These are phyloP conservation scores for Hemileccinum rubropunctum DNA, from an alignment of 768 basidiomycete species.

Conservation along the genomic window DNA sequence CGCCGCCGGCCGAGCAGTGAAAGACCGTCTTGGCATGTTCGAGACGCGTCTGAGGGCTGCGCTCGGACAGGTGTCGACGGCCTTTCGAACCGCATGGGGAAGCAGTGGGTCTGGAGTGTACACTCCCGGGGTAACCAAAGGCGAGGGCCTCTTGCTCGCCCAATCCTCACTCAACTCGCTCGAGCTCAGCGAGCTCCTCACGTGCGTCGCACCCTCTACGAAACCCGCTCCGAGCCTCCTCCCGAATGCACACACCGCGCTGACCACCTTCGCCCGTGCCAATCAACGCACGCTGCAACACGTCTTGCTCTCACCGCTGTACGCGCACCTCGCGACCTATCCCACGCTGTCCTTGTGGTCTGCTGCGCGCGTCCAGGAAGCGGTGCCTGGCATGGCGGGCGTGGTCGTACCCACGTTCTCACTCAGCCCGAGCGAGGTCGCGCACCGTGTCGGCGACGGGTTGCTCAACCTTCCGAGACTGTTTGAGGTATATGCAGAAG, in stretches of 20 bases:
- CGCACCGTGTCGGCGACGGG: slow-evolving; percentile 91
- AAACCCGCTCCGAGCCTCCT: slow-evolving; percentile 41
- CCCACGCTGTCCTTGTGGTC: slow-evolving; percentile 68
- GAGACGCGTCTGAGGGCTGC: slow-evolving; percentile 65
- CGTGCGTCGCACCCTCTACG: slow-evolving; percentile 18
- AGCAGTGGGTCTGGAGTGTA: slow-evolving; percentile 50
- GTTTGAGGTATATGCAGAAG: slow-evolving; percentile 92
- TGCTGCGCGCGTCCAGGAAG: slow-evolving; percentile 32
- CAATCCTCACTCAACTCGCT: slow-evolving; percentile 84
- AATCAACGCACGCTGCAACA: slow-evolving; percentile 78
- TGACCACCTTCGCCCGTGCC: slow-evolving; percentile 63
- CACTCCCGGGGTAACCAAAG: slow-evolving; percentile 58
- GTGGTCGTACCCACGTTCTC: slow-evolving; percentile 85
- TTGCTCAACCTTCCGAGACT: slow-evolving; percentile 88
- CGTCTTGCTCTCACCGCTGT: slow-evolving; percentile 82
- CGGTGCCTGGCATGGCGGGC: slow-evolving; percentile 34
- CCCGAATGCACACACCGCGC: slow-evolving; percentile 48
- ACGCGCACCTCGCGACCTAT: slow-evolving; percentile 70
- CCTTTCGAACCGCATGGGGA: slow-evolving; percentile 54
- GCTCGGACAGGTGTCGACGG: slow-evolving; percentile 56
- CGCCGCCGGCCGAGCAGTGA: slow-evolving; percentile 71
- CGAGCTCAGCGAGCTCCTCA: slow-evolving; percentile 51
- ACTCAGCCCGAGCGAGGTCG: slow-evolving; percentile 82
- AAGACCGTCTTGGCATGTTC: slow-evolving; percentile 64
- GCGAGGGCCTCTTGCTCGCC: slow-evolving; percentile 69